Evolutionary conservation across 2,329 filamentous ascomycete genomes (phyloP), one percentile per base, ranked within the genome.

Genomic region (Grosmannia huntii): DNA sequence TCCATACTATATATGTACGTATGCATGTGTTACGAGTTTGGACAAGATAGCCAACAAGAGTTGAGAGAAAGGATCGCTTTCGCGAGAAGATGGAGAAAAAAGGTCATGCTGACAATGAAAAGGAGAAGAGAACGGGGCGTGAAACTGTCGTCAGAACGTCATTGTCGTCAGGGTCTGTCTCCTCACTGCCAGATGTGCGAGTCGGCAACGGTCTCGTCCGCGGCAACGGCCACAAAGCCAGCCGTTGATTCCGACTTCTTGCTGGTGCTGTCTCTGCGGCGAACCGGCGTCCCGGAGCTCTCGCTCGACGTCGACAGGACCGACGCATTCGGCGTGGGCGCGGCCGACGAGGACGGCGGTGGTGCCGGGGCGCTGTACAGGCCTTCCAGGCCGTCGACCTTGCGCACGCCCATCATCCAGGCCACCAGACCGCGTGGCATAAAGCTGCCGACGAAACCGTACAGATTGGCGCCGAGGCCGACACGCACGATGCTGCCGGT

Each of bases 371-470:
- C 70, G 71, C 63, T 72, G 71, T 81, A 78, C 78, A 78, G 82
- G 2, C 75, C 69, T 54, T 75, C 76, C 53, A 83, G 70, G 68
- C 82, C 76, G 57, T 82, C 76, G 19, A 85, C 82, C 59, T 75
- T 75, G 61, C 84, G 77, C 59, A 91, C 81, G 12, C 90, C 90
- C 82, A 97, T 86, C 87, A 97, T 95, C 87, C 89, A 94, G 1
- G 84, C 85, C n/a, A 97, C 86, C 19, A 96, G 69, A 3, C 84
- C 79, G 23, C 82, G 78, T 1, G 94, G 92, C 27, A 87, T 79
- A 81, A 86, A 92, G 46, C 82, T 80, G 6, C 91, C 94, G 9
- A 97, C 86, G 33, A 96, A 78, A 46, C 89, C 87, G 70, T 97
- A 97, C 0, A 90, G 77, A 58, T 86, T 78, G 55, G 90, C 89